Base-by-base conservation (phyloP, 2,329 filamentous ascomycete genomes). In the Aspergillus candidus region DNA sequence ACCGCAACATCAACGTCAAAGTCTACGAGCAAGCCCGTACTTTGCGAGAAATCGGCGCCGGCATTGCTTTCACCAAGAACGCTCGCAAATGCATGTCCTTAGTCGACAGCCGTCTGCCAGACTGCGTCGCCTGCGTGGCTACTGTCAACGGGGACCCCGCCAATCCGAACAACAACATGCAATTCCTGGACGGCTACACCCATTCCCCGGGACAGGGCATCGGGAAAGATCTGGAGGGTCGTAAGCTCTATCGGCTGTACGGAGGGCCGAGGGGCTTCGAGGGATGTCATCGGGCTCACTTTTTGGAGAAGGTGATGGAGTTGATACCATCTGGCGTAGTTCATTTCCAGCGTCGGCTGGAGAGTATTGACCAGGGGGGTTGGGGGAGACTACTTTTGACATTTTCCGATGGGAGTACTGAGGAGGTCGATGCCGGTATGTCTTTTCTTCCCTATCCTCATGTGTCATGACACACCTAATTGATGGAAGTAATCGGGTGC, bases 401-500 rank as follows among this genome's bases (percentile, higher is more conserved):
- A 4, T 75, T 78, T 44, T 51, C 60, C 1, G 75, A 78, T 56
- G 72, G 72, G 0, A 68, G 61, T 0, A 62, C 54, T 0, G 72
- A 65, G 1, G 54, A 65, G 18, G 72, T 73, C 27, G 67, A 67
- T 47, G 67, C 70, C 29, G 46, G 53, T 55, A 48, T 18, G 40
- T 41, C 3, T 14, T 18, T 22, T 17, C 13, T 32, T 11, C 18
- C 32, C n/a, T 15, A n/a, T 14, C 30, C 41, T 13, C 13, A 41
- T 14, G 29, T 35, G 43, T 46, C n/a, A 34, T 40, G 18, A 38
- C 40, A 12, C 40, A 47, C 29, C 18, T 50, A 4, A 31, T 50
- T 13, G 43, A 22, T 13, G 40, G 29, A 10, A 57, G 52, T 50
- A n/a, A 55, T 84, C 44, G 80, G 78, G 4, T 82, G 78, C 56